phyloP scores from a whole-genome alignment of 257 asterid genomes.

The Fraxinus anomala region DNA sequence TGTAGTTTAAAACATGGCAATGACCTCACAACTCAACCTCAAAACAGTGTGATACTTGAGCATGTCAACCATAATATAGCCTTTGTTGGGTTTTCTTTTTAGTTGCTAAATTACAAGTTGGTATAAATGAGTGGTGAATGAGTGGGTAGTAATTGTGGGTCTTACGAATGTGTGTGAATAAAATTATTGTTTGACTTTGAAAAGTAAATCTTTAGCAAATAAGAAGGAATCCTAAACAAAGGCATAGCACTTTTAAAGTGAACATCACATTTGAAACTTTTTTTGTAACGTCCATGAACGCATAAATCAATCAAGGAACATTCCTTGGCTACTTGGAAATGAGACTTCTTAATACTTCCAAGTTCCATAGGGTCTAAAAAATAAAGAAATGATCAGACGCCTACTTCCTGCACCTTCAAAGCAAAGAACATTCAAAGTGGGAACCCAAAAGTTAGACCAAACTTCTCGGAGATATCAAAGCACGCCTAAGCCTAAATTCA shows the following conservation, averaged over 20 bases:
- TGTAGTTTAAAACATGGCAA: neutral
- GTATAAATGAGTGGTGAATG: too few relatives aligned
- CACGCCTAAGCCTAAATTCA: neutral
- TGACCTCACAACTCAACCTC: neutral
- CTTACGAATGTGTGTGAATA: too few relatives aligned
- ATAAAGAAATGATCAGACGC: neutral
- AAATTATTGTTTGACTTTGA: too few relatives aligned
- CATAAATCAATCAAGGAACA: neutral
- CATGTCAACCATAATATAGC: too few relatives aligned
- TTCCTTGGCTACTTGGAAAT: neutral
- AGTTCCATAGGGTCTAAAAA: neutral
- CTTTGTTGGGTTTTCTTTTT: too few relatives aligned
- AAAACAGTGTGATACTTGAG: neutral
- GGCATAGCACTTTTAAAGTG: neutral
- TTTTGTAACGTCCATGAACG: neutral
- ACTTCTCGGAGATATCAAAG: conserved; percentile 25
- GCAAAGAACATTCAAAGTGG: conserved; percentile 12
- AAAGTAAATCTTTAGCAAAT: too few relatives aligned
- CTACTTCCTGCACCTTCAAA: conserved; percentile 3
- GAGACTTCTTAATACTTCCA: neutral
- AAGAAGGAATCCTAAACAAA: too few relatives aligned
- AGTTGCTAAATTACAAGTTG: too few relatives aligned
- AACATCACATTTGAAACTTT: neutral
- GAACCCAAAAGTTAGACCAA: conserved; percentile 9
- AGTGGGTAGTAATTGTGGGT: too few relatives aligned